Evolutionary conservation across 352 stramenopile genomes (phyloP), one percentile per base, ranked within the genome.

Genomic region (Thalassiosira sp.): DNA sequence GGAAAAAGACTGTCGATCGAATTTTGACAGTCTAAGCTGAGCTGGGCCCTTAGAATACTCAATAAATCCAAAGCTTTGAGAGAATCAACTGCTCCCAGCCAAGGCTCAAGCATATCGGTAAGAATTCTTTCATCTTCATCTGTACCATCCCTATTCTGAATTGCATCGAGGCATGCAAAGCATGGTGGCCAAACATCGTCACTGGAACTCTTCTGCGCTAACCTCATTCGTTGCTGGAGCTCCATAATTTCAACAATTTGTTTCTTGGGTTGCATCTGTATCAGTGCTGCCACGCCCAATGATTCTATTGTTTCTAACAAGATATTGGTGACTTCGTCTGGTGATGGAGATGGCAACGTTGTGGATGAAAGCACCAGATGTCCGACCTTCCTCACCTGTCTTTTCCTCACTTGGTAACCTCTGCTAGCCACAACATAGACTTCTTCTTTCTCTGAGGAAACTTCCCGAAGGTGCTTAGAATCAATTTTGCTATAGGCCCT

Each of bases 381-480:
- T 60, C 81, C 84, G 3, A 90, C 62, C 31, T 53, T 72, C 18
- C n/a, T 57, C 5, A 82, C 67, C 45, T 49, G 49, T 59, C 75
- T 72, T 46, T 76, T 80, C 22, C 84, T 72, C n/a, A 88, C 76
- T 35, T 89, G 69, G 60, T 88, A 77, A 5, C 84, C 84, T 60
- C 76, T 76, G 48, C 75, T 88, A 1, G 79, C 66, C 45, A 86
- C 81, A 11, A 71, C 75, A 56, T 84, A 89, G 2, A 85, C 40
- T 57, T 82, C 53, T 15, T 85, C 76, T 28, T 68, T 33, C 61
- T 86, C 72, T 16, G 61, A 18, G 13, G 84, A 62, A 51, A 80
- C 27, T 7, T 75, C n/a, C 8, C 51, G 25, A 13, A 90, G 40
- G 22, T 22, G 24, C 27, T 72, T 59, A 2, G 69, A 54, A 43